Evolutionary conservation across 352 stramenopile species (phyloP), one percentile per base, ranked within the genome.

Genomic region (Globisporangium emineosum): DNA sequence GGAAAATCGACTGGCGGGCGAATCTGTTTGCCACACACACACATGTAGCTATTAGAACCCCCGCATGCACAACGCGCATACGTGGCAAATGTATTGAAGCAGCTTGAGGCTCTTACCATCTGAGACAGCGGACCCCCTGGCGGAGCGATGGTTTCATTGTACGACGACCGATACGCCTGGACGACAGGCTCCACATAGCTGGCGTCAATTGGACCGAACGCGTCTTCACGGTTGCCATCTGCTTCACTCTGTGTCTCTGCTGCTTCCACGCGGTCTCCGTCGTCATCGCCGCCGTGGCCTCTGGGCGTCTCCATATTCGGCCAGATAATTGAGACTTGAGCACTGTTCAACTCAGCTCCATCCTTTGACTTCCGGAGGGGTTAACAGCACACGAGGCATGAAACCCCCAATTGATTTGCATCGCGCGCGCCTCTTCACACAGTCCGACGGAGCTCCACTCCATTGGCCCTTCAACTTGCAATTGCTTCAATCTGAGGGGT

Each of bases 1-100:
- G 72, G 71, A 43, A 90, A 85, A 29, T 86, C 81, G n/a, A 82
- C 67, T 0, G 81, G 79, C 9, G 84, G 81, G 0, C 77, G 75
- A 53, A 90, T 78, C 80, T 89, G 69, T 12, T 33, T 23, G 32
- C 32, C 32, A 45, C 32, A 47, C 21, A 60, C 2, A 60, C 30
- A 7, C 4, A 27, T 0, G 15, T 30, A 37, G 37, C 12, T n/a
- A 63, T 33, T 9, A 58, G 37, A n/a, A 15, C 37, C 23, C 43
- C 19, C n/a, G n/a, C n/a, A n/a, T n/a, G n/a, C n/a, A n/a, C n/a
- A n/a, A n/a, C n/a, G 19, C 54, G 10, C 21, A n/a, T 45, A n/a
- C 9, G 12, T 37, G 33, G 33, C 33, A 40, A 40, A 1, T 40
- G 9, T 12, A 10, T 21, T 47, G 17, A 23, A 6, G 29, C 2